Evolutionary conservation across 2,329 filamentous ascomycete species (phyloP).

Genomic region (Fusarium stilboides): DNA sequence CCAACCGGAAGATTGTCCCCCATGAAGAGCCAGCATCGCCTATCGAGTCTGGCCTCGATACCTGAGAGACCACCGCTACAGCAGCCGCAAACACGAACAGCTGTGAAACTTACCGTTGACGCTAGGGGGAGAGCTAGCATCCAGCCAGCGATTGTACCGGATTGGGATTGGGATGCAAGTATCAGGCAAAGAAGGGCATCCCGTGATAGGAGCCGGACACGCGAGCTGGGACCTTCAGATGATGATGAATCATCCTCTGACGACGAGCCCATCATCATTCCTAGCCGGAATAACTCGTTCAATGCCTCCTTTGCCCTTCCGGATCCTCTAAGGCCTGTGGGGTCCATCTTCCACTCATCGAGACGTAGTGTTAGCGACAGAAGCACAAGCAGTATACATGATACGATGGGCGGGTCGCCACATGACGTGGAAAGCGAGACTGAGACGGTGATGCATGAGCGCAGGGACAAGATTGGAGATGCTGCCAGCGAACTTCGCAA

Average conservation of each 20-base stretch:
- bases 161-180: conserved; percentile 46
- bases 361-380: conserved; percentile 66
- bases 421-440: conserved; percentile 70
- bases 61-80: conserved; percentile 64
- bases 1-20: conserved; percentile 67
- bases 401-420: conserved; percentile 55
- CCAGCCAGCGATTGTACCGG: conserved; percentile 64
- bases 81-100: conserved; percentile 64
- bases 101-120: conserved; percentile 76
- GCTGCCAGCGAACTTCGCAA: conserved; percentile 73
- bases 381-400: conserved; percentile 60
- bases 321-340: conserved; percentile 66
- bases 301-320: conserved; percentile 70
- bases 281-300: conserved; percentile 71
- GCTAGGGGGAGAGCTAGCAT: conserved; percentile 72
- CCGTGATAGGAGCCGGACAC: conserved; percentile 50
- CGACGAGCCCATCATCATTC: conserved; percentile 76
- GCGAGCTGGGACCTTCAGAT: conserved; percentile 64
- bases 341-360: conserved; percentile 64
- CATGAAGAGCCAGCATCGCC: conserved; percentile 65
- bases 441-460: conserved; percentile 70
- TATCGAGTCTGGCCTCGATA: conserved; percentile 70
- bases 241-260: conserved; percentile 72
- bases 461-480: conserved; percentile 64
- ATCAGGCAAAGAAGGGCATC: conserved; percentile 51